Evolutionary conservation across 306 rosid species (phyloP).

Genomic region (Glycine tomentella): DNA sequence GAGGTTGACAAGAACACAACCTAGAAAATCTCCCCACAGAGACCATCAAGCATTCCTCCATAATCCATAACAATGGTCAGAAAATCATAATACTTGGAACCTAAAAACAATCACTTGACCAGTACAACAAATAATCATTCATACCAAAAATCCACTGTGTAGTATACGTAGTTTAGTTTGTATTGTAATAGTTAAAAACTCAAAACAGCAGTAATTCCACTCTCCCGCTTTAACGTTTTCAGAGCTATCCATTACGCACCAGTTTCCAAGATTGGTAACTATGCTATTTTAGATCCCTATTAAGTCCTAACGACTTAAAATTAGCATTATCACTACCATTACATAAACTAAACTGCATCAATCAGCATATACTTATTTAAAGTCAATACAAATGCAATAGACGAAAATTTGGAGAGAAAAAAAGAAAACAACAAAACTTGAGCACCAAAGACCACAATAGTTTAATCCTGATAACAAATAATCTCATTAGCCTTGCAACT

Average conservation of each 20-base stretch:
- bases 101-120: neutral
- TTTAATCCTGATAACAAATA: neutral
- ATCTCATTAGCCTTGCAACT: neutral
- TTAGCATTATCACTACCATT: neutral
- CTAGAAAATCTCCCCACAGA: neutral
- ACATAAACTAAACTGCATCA: neutral
- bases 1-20: neutral
- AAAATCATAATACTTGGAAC: neutral
- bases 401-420: neutral
- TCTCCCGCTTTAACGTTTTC: neutral
- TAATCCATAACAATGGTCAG: neutral
- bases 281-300: neutral
- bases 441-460: neutral
- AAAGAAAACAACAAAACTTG: neutral
- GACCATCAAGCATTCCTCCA: slow-evolving; percentile 5
- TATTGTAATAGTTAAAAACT: neutral
- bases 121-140: neutral
- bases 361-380: neutral
- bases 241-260: neutral
- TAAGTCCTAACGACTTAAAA: neutral
- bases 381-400: neutral
- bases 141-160: neutral
- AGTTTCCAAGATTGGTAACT: neutral
- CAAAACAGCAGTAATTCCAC: neutral
- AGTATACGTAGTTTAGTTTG: neutral